Conservation (phyloP, 768 basidiomycete genomes). For the Gloeophyllum trabeum region DNA sequence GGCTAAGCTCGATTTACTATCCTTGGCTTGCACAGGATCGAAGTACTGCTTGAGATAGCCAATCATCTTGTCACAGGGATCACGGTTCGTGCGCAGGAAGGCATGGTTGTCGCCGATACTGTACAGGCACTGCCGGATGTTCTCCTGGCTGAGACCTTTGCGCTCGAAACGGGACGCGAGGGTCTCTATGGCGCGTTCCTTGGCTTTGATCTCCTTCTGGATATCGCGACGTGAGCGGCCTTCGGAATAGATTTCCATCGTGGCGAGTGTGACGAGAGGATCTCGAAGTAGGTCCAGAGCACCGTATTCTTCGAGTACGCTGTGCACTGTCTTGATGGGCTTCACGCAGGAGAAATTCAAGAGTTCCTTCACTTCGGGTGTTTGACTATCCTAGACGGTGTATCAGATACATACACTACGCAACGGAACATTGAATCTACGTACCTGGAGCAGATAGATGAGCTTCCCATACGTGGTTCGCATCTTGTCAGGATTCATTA, state of each 20-base stretch:
- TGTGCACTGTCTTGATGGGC: constrained; percentile 68
- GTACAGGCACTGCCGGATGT: constrained; percentile 69
- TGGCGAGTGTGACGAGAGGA: constrained; percentile 63
- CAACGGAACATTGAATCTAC: too few relatives aligned
- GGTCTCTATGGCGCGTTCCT: constrained; percentile 76
- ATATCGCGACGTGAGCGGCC: constrained; percentile 63
- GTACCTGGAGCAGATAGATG: constrained; percentile 72
- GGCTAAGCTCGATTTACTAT: constrained; percentile 55
- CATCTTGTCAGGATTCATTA: constrained; percentile 92
- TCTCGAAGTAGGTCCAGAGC: constrained; percentile 64
- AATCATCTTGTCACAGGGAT: constrained; percentile 84
- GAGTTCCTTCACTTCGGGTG: constrained; percentile 70
- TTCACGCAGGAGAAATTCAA: constrained; percentile 70
- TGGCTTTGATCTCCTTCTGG: constrained; percentile 73
- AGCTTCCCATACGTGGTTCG: constrained; percentile 81
- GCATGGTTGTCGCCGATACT: constrained; percentile 88
- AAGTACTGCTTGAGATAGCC: constrained; percentile 64
- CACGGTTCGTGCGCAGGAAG: constrained; percentile 76
- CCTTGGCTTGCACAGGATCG: constrained; percentile 59
- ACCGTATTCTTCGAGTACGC: constrained; percentile 51
- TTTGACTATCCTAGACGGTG: constrained; percentile 65
- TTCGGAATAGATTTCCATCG: constrained; percentile 74
- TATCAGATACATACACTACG: constrained; percentile 3
- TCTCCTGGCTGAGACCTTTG: constrained; percentile 49
- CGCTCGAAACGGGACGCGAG: constrained; percentile 55